Evolutionary conservation across 1,139 yeast genomes (phyloP).

Genomic region (Debaryomyces sp.): DNA sequence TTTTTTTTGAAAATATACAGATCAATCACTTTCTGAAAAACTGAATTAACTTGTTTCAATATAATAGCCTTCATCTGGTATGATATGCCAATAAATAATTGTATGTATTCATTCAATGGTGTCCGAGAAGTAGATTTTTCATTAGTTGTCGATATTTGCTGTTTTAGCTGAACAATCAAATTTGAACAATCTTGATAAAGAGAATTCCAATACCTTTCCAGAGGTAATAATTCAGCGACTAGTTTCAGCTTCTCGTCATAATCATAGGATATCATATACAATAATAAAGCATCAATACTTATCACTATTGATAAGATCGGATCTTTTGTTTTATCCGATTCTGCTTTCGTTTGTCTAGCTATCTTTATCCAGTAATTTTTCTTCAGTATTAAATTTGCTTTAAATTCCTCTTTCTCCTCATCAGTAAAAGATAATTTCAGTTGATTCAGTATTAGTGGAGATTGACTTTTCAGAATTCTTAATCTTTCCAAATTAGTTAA

Average conservation of each 20-base stretch:
- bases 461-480: slow-evolving; percentile 11
- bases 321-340: slow-evolving; percentile 26
- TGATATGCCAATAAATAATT: slow-evolving; percentile 33
- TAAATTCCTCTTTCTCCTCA: slow-evolving; percentile 1
- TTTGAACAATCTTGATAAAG: slow-evolving; percentile 29
- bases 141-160: slow-evolving; percentile 13
- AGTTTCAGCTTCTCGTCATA: slow-evolving; percentile 38
- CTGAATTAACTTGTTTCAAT: slow-evolving; percentile 30
- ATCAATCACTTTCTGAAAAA: slow-evolving; percentile 27
- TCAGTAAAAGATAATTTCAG: background rate
- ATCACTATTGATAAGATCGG: slow-evolving; percentile 27
- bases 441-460: slow-evolving; percentile 9
- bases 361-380: slow-evolving; percentile 29
- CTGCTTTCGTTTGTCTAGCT: slow-evolving; percentile 29
- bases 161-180: slow-evolving; percentile 19
- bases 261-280: slow-evolving; percentile 35
- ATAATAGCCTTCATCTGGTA: slow-evolving; percentile 33
- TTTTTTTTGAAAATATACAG: slow-evolving; percentile 20
- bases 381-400: slow-evolving; percentile 2
- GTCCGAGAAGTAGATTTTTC: slow-evolving; percentile 16
- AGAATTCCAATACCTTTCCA: slow-evolving; percentile 39
- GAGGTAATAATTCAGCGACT: slow-evolving; percentile 27
- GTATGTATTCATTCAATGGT: slow-evolving; percentile 25
- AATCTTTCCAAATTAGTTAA: slow-evolving; percentile 11
- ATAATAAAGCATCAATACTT: slow-evolving; percentile 35